Base-by-base conservation (phyloP, 2,329 filamentous ascomycete genomes). In the Periconia digitata region DNA sequence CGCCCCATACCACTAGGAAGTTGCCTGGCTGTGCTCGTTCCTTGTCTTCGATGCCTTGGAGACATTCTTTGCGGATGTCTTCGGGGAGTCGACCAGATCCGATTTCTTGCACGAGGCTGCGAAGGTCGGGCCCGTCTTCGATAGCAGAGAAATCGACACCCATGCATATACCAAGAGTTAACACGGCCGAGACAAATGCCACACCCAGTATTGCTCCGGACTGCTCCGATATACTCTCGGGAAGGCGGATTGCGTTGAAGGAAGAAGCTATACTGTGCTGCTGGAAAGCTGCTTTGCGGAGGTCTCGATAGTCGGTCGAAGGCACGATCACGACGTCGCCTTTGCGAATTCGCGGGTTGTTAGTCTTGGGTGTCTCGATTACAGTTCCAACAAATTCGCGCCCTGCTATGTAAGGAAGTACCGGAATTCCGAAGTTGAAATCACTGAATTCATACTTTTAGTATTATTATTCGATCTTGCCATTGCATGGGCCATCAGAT, bases 1-100 rank as follows among this genome's bases (percentile, higher is more conserved):
- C 87, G 47, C 87, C 87, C 87, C 87, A 91, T 40, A 91, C 82
- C 1, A 82, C 83, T 34, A 91, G 71, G 81, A 85, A 90, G 50
- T 91, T 87, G 0, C 85, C 86, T 0, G 70, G 57, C 36, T 74
- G 73, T 1, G 84, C 79, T 8, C 84, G 73, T 53, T 88, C 84
- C 0, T 66, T 59, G 1, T 72, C 60, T 0, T 63, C 54, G 6
- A 86, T 81, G 0, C 79, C 77, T 0, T 76, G 64, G n/a, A 87
- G 76, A 47, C 84, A 85, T 63, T 90, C 87, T 4, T 76, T 64
- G 2, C 77, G 70, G 6, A 90, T 80, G 60, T 91, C 87, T 3
- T 70, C 55, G 0, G 87, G 81, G 2, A 90, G 72, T 0, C 63
- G 55, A 0, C 79, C 72, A 0, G 72, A 65, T 0, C 79, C 64